Percentiles rank a stretch among this genome's conserved stretches.
phyloP scores from a whole-genome alignment of 257 asterid species.

The Scutellaria galericulata region DNA sequence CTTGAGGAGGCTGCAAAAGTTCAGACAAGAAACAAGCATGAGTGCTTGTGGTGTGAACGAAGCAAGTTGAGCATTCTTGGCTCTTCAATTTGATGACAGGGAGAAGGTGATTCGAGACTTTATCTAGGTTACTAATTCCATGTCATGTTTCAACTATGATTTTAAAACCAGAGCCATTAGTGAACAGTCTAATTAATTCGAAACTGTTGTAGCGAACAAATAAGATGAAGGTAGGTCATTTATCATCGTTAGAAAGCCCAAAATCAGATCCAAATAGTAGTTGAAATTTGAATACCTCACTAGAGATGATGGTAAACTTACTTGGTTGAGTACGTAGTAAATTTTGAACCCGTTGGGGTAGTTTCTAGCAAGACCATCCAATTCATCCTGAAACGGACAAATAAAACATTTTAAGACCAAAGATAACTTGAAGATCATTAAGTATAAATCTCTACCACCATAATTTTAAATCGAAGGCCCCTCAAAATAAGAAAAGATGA shows the following conservation, averaged over 20 bases:
- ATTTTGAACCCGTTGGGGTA: conserved; percentile 68
- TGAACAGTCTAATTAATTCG: neutral
- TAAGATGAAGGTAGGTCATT: too few relatives aligned
- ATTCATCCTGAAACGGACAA: conserved; percentile 65
- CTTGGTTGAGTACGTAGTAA: conserved; percentile 83
- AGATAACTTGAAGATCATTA: neutral
- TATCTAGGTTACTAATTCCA: neutral
- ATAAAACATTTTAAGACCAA: conserved; percentile 16
- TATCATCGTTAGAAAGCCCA: conserved; percentile 2
- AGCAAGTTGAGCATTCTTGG: too few relatives aligned
- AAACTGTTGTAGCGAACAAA: too few relatives aligned
- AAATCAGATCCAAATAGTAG: neutral
- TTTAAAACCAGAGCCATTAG: neutral
- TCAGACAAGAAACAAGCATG: conserved; percentile 10
- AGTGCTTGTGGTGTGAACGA: neutral
- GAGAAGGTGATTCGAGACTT: neutral
- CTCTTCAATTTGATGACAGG: too few relatives aligned
- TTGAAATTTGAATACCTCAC: neutral
- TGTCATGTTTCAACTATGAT: neutral
- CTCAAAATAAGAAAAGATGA: neutral
- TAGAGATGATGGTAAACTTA: conserved; percentile 37
- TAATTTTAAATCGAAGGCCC: neutral
- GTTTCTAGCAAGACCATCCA: conserved; percentile 61
- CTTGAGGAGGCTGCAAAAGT: conserved; percentile 76
- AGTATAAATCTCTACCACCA: neutral